These are phyloP conservation scores for Knoxdaviesia capensis DNA, from an alignment of 2,329 filamentous ascomycete species.

Conservation along the genomic window DNA sequence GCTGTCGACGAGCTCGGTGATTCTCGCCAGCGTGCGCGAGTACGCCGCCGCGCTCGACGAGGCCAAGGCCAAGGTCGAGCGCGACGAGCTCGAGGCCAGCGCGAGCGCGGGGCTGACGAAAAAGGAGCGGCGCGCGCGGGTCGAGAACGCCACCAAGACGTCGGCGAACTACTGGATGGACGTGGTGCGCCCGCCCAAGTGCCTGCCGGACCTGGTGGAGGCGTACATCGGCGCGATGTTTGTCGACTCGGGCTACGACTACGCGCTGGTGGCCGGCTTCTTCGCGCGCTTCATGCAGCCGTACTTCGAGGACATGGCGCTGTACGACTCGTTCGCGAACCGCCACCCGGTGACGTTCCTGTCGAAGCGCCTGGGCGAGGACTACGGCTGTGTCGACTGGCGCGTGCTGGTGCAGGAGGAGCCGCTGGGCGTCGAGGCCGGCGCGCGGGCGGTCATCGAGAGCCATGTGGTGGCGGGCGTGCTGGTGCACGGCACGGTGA, in stretches of 20 bases:
- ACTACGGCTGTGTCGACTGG: constrained; percentile 44
- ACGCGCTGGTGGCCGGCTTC: constrained; percentile 50
- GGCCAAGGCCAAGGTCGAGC: constrained; percentile 32
- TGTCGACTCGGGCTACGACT: constrained; percentile 72
- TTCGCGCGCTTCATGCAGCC: constrained; percentile 54
- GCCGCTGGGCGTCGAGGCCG: constrained; percentile 18
- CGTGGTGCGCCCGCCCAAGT: constrained; percentile 46
- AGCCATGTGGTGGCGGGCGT: constrained; percentile 49
- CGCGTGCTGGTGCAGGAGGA: constrained; percentile 32
- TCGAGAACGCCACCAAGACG: constrained; percentile 12
- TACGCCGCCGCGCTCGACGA: constrained; percentile 15
- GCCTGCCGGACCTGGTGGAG: constrained; percentile 71
- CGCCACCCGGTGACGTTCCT: constrained; percentile 69
- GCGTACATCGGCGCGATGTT: constrained; percentile 80
- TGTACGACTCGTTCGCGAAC: constrained; percentile 75
- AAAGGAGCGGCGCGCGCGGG: constrained; percentile 12
- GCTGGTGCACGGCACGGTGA: constrained; percentile 51
- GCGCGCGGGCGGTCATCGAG: constrained; percentile 15
- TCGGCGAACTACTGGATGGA: constrained; percentile 50
- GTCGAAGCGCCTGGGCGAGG: constrained; percentile 37
- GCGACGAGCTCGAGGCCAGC: constrained; percentile 28
- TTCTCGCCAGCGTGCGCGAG: constrained; percentile 8
- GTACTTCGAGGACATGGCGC: constrained; percentile 68
- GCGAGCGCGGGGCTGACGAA: not conserved
- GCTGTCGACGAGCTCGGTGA: constrained; percentile 25